Evolutionary conservation across 2,329 filamentous ascomycete species (phyloP).

Genomic region (Torrubiella hemipterigena): DNA sequence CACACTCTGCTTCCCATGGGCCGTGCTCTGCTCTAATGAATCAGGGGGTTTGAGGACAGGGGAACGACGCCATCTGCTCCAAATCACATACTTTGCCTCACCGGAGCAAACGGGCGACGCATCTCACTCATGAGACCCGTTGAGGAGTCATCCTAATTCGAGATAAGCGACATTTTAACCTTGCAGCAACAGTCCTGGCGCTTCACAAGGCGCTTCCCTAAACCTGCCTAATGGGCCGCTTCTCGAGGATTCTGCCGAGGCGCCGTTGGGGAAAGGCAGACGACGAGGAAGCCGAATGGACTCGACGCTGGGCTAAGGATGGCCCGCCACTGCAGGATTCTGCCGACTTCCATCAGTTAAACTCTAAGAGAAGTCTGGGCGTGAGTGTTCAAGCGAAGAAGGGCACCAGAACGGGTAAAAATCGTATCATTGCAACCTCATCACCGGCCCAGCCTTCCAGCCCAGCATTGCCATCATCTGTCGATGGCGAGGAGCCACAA

Average conservation of each 20-base stretch:
- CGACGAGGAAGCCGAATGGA: constrained; percentile 11
- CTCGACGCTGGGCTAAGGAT: constrained; percentile 5
- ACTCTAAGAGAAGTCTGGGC: constrained; percentile 11
- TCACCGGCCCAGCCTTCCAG: constrained; percentile 8
- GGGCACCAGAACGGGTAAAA: constrained; percentile 15
- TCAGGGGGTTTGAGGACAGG: too few relatives aligned
- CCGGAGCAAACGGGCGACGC: too few relatives aligned
- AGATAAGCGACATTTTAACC: too few relatives aligned
- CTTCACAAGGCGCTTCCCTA: too few relatives aligned
- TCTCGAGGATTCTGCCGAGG: constrained; percentile 22
- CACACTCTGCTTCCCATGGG: too few relatives aligned
- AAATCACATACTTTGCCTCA: too few relatives aligned
- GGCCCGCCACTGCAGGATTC: constrained; percentile 9
- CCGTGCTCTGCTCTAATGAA: too few relatives aligned
- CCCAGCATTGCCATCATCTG: too few relatives aligned
- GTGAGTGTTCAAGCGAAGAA: constrained; percentile 7
- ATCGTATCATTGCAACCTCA: constrained; percentile 14
- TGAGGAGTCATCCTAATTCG: too few relatives aligned
- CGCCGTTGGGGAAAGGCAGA: constrained; percentile 15
- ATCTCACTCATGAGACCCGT: too few relatives aligned
- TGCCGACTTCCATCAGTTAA: constrained; percentile 23
- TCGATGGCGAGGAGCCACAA: background rate
- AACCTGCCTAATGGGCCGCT: constrained; percentile 26
- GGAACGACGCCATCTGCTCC: too few relatives aligned
- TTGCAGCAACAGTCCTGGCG: too few relatives aligned